Base-by-base conservation (phyloP, 192 early-diverging fungal species). In the Podochytrium sp. region DNA sequence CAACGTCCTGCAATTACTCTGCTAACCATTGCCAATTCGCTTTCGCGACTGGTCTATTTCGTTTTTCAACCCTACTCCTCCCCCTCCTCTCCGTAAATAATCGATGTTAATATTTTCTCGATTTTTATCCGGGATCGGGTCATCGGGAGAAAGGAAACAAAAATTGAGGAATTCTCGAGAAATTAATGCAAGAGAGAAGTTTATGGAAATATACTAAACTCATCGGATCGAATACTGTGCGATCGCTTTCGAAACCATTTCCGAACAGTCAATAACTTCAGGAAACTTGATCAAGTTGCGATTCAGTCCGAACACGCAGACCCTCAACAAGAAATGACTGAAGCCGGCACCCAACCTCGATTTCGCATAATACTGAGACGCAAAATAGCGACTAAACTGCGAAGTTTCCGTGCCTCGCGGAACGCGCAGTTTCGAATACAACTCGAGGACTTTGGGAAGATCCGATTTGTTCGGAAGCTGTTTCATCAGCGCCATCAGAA, bases 401-500 rank as follows among this genome's bases (percentile, higher is more conserved):
- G 41, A n/a, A 30, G 47, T n/a, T n/a, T n/a, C n/a, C 27, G 34
- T 56, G 43, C 42, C 58, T 6, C 58, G 51, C 7, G 41, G 35
- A 23, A 42, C 38, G 4, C 76, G 56, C 5, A 77, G 37, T 38
- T 30, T 18, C 23, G 32, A 30, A 55, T 76, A 75, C 34, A 56
- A 38, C 2, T 6, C 30, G 23, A 77, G 53, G 0, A 66, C 65
- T 1, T 6, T n/a, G 51, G 23, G 27, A 14, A 59, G 5, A 2
- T 53, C 39, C 18, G 10, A 3, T n/a, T 18, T 10, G 38, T 37
- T 20, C 18, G 43, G 66, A 41, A 61, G 47, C 7, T 29, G 39
- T 33, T 23, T 14, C 7, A 74, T 18, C 12, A 79, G 60, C 33
- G 72, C 74, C 3, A 38, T 32, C 7, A 79, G 59, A 1, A 78